Conservation (phyloP, 2,329 filamentous ascomycete genomes). For the Eutypella sp. region DNA sequence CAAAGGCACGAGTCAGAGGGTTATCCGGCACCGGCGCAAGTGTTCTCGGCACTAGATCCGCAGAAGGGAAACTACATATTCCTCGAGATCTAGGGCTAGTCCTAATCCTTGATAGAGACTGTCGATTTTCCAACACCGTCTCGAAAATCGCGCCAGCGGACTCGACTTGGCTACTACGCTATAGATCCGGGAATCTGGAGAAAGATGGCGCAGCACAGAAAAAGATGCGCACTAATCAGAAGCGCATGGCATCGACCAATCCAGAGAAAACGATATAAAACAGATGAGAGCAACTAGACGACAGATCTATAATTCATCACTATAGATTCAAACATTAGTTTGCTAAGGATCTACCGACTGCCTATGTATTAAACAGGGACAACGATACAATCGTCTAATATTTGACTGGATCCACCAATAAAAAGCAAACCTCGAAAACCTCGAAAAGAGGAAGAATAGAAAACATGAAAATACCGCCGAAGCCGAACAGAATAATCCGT, state of each 20-base stretch:
- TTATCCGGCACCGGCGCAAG: conserved; percentile 1
- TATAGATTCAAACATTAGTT: too few relatives aligned
- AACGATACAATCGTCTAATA: too few relatives aligned
- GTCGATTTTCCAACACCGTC: neutral
- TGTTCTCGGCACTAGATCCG: neutral
- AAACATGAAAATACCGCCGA: too few relatives aligned
- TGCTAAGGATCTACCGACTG: too few relatives aligned
- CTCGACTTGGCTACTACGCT: conserved; percentile 1
- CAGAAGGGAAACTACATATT: neutral
- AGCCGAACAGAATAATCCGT: too few relatives aligned
- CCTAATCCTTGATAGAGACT: neutral
- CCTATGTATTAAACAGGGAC: too few relatives aligned
- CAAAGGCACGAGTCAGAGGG: neutral
- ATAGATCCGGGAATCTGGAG: conserved; percentile 1
- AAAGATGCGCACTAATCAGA: neutral
- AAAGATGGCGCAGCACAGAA: conserved; percentile 1
- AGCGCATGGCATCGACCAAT: neutral
- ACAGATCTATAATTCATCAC: too few relatives aligned
- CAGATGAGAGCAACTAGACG: too few relatives aligned
- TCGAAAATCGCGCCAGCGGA: neutral
- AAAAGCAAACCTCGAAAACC: too few relatives aligned
- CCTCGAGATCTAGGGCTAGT: neutral
- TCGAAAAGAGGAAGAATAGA: neutral
- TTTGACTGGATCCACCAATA: too few relatives aligned
- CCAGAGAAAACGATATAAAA: neutral